These are phyloP conservation scores for Fraxinus albicans DNA, from an alignment of 305 asterid genomes.

Conservation along the genomic window DNA sequence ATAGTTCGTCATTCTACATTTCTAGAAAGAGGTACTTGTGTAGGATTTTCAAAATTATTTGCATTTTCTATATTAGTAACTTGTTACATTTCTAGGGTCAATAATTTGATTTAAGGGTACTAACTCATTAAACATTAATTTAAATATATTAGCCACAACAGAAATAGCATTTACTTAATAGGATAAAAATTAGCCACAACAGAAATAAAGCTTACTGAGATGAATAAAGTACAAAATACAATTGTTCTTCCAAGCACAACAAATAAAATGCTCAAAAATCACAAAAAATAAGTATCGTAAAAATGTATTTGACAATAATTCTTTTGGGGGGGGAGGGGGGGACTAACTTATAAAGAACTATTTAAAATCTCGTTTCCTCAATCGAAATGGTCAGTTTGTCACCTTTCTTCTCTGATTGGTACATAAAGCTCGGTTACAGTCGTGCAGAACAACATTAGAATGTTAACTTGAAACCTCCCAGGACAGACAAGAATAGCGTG, in stretches of 20 bases:
- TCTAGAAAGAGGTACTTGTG: neutral
- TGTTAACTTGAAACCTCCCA: neutral
- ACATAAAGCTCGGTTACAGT: neutral
- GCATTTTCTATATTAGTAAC: neutral
- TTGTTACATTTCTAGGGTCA: neutral
- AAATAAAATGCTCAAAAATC: neutral
- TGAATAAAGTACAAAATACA: neutral
- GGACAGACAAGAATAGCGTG: neutral
- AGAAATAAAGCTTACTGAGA: neutral
- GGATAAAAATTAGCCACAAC: neutral
- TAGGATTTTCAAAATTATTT: too few relatives aligned
- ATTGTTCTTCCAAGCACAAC: neutral
- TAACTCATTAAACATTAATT: neutral
- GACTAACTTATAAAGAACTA: neutral
- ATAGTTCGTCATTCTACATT: neutral
- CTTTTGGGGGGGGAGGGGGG: neutral
- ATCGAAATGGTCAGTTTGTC: neutral
- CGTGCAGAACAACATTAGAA: neutral
- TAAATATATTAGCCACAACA: neutral
- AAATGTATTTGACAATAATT: neutral
- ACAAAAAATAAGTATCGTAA: neutral
- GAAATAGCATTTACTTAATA: neutral
- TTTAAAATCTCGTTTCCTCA: neutral
- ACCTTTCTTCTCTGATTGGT: neutral
- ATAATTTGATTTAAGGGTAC: too few relatives aligned